Evolutionary conservation across 2,329 filamentous ascomycete genomes (phyloP).

Genomic region (Lecanicillium sp.): DNA sequence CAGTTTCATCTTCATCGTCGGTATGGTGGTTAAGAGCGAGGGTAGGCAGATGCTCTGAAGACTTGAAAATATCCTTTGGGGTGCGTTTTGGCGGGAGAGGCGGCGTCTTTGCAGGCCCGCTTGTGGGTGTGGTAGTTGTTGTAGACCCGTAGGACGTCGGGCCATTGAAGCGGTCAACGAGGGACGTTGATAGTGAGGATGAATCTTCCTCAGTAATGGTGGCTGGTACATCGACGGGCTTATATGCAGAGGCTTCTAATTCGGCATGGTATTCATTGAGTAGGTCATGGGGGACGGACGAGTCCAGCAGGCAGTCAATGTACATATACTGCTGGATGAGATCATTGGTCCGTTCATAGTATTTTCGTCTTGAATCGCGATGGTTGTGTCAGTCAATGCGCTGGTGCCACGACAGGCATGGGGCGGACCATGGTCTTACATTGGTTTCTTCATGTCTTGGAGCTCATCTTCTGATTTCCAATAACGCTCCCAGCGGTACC

Average conservation of each 20-base stretch:
- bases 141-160: constrained; percentile 21
- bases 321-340: constrained; percentile 88
- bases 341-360: constrained; percentile 85
- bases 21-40: constrained; percentile 36
- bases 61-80: constrained; percentile 77
- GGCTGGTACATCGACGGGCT: constrained; percentile 53
- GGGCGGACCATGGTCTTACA: constrained; percentile 40
- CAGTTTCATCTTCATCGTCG: constrained; percentile 35
- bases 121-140: constrained; percentile 12
- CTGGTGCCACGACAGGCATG: constrained; percentile 6
- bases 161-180: constrained; percentile 16
- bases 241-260: constrained; percentile 45
- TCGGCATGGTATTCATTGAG: constrained; percentile 77
- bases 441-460: constrained; percentile 58
- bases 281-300: constrained; percentile 82
- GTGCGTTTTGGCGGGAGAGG: constrained; percentile 61
- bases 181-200: constrained; percentile 20
- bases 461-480: constrained; percentile 76
- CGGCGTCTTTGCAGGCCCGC: constrained; percentile 7
- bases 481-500: constrained; percentile 80
- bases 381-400: constrained; percentile 4
- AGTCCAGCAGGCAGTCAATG: constrained; percentile 85
- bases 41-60: constrained; percentile 60
- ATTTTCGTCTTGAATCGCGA: constrained; percentile 66
- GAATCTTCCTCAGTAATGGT: constrained; percentile 67